Evolutionary conservation across 2,329 filamentous ascomycete genomes (phyloP).

Genomic region (Apiospora marii): DNA sequence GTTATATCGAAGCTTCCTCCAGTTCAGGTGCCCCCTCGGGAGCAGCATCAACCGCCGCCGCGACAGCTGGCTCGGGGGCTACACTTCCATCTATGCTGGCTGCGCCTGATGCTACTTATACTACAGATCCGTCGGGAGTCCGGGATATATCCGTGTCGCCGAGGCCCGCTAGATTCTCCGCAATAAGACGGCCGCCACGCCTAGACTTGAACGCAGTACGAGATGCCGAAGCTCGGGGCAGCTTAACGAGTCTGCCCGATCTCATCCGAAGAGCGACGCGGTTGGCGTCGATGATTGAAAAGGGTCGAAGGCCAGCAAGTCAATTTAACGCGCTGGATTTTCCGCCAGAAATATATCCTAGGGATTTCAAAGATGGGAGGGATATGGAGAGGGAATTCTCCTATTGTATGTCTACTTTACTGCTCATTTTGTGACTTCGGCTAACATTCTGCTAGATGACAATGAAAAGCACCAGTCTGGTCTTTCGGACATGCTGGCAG

Average conservation of each 20-base stretch:
- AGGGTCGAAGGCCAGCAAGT: slow-evolving; percentile 72
- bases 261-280: slow-evolving; percentile 88
- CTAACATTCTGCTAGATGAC: slow-evolving; percentile 42
- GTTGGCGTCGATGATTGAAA: slow-evolving; percentile 86
- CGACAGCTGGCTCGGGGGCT: slow-evolving; percentile 38
- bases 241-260: slow-evolving; percentile 90
- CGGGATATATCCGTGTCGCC: slow-evolving; percentile 39
- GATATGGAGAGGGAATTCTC: slow-evolving; percentile 50
- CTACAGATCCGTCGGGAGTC: slow-evolving; percentile 49
- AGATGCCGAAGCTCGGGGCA: slow-evolving; percentile 83
- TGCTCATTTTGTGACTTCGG: background rate
- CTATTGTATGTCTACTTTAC: slow-evolving; percentile 41
- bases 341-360: slow-evolving; percentile 51
- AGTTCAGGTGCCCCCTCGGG: slow-evolving; percentile 49
- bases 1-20: slow-evolving; percentile 55
- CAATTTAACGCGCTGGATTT: slow-evolving; percentile 64
- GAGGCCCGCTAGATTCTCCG: slow-evolving; percentile 57
- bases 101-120: slow-evolving; percentile 58
- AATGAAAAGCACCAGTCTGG: slow-evolving; percentile 58
- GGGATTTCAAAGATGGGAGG: slow-evolving; percentile 26
- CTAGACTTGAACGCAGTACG: slow-evolving; percentile 84
- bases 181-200: slow-evolving; percentile 71
- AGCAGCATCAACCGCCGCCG: slow-evolving; percentile 1
- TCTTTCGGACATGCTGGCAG: slow-evolving; percentile 70
- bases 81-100: slow-evolving; percentile 58